Base-by-base conservation (phyloP, 208 protist genomes). In the Angomonas ambiguus region DNA sequence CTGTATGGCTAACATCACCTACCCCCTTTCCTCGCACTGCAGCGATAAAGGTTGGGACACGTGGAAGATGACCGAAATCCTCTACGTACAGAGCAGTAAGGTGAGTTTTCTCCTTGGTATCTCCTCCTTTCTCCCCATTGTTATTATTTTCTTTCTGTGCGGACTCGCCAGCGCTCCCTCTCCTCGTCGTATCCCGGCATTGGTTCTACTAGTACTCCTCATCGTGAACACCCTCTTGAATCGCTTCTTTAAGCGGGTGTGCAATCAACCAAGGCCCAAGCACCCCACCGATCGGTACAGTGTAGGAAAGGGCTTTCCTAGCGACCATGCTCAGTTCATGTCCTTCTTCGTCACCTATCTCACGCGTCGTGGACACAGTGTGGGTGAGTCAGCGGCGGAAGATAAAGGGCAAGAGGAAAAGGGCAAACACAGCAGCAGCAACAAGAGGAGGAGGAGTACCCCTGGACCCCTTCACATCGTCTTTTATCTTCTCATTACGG, bases 321-420 rank as follows among this genome's bases (percentile, higher is more conserved):
- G 85, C 58, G 77, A 87, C 51, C 84, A 92, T 65, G 67, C 88
- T 10, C 88, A 92, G 72, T 94, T 90, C 71, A 88, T 86, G 71
- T 77, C 76, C 27, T 90, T 88, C 49, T 81, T 94, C 25, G 69
- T 74, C 33, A 72, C 70, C 13, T 93, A 85, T 53, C 53, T 93
- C 16, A 45, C 74, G 41, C 68, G 57, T 20, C 42, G 42, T 51
- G 59, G 45, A 35, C 65, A n/a, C 4, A 34, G 11, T 41, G 16
- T 45, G 30, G 51, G 8, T 28, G 77, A 70, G 65, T 57, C 48
- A 27, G 20, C 31, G 16, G 20, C 49, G 18, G 11, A 55, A 55
- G 49, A 55, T 25, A 28, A 18, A 55, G 16, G 49, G 22, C 22
- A 55, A 55, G 49, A 55, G 18, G 49, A 55, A 55, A 28, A 18